A percentile compares a stretch with the other conserved stretches of the same genome.
Evolutionary conservation across 2,329 filamentous ascomycete species (phyloP).

Genomic region (Metarhizium album): DNA sequence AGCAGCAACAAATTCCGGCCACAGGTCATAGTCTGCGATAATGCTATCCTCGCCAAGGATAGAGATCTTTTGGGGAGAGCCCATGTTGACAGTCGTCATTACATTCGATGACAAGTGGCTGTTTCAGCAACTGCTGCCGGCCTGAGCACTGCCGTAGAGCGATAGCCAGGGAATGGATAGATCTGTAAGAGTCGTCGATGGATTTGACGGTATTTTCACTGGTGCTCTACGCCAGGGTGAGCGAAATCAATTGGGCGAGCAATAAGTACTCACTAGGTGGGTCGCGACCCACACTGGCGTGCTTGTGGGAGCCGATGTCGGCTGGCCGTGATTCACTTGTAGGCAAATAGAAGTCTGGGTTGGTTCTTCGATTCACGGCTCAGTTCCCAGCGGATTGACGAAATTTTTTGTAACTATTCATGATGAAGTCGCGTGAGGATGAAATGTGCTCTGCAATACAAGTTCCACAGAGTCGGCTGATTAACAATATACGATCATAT

Average conservation of each 20-base stretch:
- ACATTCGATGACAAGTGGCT: not conserved
- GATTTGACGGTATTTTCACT: not conserved
- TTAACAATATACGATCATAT: constrained; percentile 1
- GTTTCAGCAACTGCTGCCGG: not conserved
- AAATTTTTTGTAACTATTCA: not conserved
- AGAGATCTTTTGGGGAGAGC: constrained; percentile 49
- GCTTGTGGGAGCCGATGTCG: constrained; percentile 5
- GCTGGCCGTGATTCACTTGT: not conserved
- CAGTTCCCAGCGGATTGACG: no score
- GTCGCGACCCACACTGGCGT: no score
- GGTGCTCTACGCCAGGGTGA: not conserved
- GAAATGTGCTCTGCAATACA: not conserved
- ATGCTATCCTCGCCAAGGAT: constrained; percentile 88
- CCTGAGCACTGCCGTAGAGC: not conserved
- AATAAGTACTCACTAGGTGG: not conserved
- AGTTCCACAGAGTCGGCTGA: not conserved
- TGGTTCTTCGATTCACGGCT: no score
- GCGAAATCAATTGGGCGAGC: not conserved
- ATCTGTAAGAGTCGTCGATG: not conserved
- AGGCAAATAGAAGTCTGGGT: no score
- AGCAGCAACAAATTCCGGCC: constrained; percentile 67
- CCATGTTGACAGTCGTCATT: constrained; percentile 16
- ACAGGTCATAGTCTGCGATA: constrained; percentile 82
- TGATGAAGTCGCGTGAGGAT: not conserved
- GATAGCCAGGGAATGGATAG: not conserved